Conservation (phyloP, 306 rosid genomes). For the Cicer judaicum region DNA sequence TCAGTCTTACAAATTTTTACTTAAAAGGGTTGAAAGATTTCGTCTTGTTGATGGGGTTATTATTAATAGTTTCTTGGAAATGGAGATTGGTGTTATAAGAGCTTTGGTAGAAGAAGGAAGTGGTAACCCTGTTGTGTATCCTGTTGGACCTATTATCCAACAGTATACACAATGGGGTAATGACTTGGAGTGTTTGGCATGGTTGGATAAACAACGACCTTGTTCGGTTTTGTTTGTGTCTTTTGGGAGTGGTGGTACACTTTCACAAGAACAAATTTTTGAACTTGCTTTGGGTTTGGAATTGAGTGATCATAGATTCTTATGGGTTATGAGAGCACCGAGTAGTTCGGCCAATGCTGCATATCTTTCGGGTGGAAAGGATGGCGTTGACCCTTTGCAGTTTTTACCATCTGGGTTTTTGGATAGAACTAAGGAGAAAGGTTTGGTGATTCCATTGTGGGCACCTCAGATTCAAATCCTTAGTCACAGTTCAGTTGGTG, state of each 20-base stretch:
- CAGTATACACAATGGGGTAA: too few species aligned
- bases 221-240: conserved; percentile 48
- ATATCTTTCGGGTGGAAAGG: background rate
- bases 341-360: background rate
- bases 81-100: conserved; percentile 28
- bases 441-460: conserved; percentile 36
- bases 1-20: background rate
- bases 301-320: conserved; percentile 24
- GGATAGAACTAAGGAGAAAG: conserved; percentile 35
- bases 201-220: conserved; percentile 45
- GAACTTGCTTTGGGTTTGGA: conserved; percentile 37
- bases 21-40: background rate
- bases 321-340: conserved; percentile 25
- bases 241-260: conserved; percentile 46
- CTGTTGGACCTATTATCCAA: conserved; percentile 37
- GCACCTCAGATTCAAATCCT: conserved; percentile 40
- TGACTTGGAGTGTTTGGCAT: conserved; percentile 21
- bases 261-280: conserved; percentile 11
- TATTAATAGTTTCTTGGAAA: conserved; percentile 33
- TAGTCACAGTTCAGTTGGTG: conserved; percentile 27
- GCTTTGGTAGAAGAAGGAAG: conserved; percentile 15
- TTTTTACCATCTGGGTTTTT: conserved; percentile 30
- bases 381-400: conserved; percentile 5
- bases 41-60: conserved; percentile 25
- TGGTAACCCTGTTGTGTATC: conserved; percentile 14